Evolutionary conservation across 2,329 filamentous ascomycete genomes (phyloP).

Genomic region (Fusarium haematococcum): DNA sequence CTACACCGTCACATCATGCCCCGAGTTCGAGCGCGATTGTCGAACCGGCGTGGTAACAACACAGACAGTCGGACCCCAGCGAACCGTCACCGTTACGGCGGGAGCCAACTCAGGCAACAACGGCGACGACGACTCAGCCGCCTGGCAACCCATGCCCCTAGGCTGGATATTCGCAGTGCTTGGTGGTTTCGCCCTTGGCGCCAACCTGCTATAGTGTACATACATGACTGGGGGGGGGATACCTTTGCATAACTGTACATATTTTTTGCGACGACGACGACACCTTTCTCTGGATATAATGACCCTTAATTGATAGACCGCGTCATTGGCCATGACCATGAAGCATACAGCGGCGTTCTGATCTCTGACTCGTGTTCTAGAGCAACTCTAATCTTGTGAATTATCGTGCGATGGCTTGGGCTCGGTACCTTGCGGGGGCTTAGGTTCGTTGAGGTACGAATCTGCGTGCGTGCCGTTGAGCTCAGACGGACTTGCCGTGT

Average conservation of each 20-base stretch:
- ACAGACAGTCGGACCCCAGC: conserved; percentile 33
- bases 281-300: conserved; percentile 19
- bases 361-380: neutral
- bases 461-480: neutral
- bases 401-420: neutral
- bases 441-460: neutral
- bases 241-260: conserved; percentile 24
- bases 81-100: conserved; percentile 39
- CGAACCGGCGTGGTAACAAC: conserved; percentile 43
- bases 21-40: conserved; percentile 37
- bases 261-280: conserved; percentile 6
- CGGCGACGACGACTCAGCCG: conserved; percentile 31
- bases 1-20: conserved; percentile 46
- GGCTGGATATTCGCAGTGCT: conserved; percentile 32
- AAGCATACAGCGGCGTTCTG: conserved; percentile 32
- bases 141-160: conserved; percentile 28
- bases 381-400: neutral
- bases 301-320: conserved; percentile 28
- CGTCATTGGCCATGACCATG: neutral
- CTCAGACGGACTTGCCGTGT: neutral
- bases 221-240: neutral
- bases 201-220: conserved; percentile 40
- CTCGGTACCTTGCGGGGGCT: neutral
- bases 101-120: conserved; percentile 15
- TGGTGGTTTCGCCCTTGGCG: conserved; percentile 38